Base-by-base conservation (phyloP, 371 early-diverging fungal genomes). In the Furculomyces boomerangus region DNA sequence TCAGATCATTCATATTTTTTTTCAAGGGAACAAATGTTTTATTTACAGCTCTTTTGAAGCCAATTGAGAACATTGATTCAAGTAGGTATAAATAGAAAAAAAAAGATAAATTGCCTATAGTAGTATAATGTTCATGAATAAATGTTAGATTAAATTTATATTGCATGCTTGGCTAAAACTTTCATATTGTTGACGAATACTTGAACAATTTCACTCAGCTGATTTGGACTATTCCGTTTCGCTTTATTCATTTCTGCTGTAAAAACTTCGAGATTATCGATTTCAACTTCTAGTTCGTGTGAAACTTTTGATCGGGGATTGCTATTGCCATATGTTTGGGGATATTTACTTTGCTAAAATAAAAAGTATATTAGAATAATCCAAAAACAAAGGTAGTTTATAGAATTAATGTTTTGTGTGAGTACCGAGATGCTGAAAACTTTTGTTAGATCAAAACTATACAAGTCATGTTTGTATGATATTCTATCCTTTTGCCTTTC, bases 401-500 rank as follows among this genome's bases (percentile, higher is more conserved):
- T 66, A 22, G 32, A 8, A 7, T 24, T 5, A 37, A 5, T 51
- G 27, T 3, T 13, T 20, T 16, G 27, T 2, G n/a, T 44, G 27
- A 10, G 8, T 18, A 30, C 57, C 3, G 3, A 60, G 3, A 59
- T 60, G 25, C 56, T 67, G 52, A 76, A 75, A 43, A 84, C 86
- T 61, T 83, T 81, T 0, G 86, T 86, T 28, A 86, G 62, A 58
- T 86, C 86, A 56, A 86, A 76, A 41, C 75, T 76, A 55, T 81
- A 75, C n/a, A 79, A 70, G 28, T 79, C 78, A 61, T 83, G 83
- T 32, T 71, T 67, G 50, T 86, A 86, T 1, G 81, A 79, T 47
- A 86, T 57, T 28, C 86, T 68, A 57, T 86, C 83, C 60, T 86
- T 86, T 54, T 77, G 71, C 3, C 86, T 76, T 58, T 80, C 80